A percentile compares a stretch with the other conserved stretches of the same genome.
These are phyloP conservation scores for Pachyrhizus erosus DNA, from an alignment of 306 rosid species.

Conservation along the genomic window DNA sequence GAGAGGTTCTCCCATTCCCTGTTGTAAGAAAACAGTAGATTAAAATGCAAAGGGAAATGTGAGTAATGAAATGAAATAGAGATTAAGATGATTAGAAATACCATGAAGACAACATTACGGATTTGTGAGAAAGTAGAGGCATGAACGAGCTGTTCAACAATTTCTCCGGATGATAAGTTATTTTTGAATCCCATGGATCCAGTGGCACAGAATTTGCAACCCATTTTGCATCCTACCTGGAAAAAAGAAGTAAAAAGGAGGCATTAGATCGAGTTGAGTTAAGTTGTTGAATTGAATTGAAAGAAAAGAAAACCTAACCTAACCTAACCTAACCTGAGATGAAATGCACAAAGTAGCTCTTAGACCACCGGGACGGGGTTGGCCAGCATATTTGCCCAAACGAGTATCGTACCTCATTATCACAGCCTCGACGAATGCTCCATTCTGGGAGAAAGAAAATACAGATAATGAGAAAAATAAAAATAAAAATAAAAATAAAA, in stretches of 20 bases:
- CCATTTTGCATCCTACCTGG: constrained; percentile 99
- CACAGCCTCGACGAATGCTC: constrained; percentile 87
- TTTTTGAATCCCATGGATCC: constrained; percentile 94
- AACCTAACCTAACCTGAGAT: constrained; percentile 66
- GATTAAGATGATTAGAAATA: constrained; percentile 9
- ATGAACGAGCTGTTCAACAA: constrained; percentile 87
- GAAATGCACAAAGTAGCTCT: constrained; percentile 87
- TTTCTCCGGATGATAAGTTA: constrained; percentile 81
- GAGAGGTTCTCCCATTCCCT: constrained; percentile 99
- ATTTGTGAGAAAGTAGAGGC: constrained; percentile 77
- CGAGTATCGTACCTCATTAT: constrained; percentile 88
- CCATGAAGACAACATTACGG: constrained; percentile 96
- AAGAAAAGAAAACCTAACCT: background rate
- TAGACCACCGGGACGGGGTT: constrained; percentile 82
- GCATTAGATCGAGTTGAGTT: too few relatives aligned
- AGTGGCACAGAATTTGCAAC: constrained; percentile 97
- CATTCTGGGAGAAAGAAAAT: too few relatives aligned
- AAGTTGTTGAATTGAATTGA: background rate
- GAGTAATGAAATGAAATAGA: too few relatives aligned
- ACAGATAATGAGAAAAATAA: too few relatives aligned
- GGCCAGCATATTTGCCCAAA: constrained; percentile 75
- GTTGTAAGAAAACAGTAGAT: constrained; percentile 47
- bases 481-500: too few relatives aligned
- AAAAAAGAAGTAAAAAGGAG: too few relatives aligned
- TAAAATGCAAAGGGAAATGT: too few relatives aligned